Conservation (phyloP, 2,329 filamentous ascomycete genomes). For the Macrophomina phaseolina region DNA sequence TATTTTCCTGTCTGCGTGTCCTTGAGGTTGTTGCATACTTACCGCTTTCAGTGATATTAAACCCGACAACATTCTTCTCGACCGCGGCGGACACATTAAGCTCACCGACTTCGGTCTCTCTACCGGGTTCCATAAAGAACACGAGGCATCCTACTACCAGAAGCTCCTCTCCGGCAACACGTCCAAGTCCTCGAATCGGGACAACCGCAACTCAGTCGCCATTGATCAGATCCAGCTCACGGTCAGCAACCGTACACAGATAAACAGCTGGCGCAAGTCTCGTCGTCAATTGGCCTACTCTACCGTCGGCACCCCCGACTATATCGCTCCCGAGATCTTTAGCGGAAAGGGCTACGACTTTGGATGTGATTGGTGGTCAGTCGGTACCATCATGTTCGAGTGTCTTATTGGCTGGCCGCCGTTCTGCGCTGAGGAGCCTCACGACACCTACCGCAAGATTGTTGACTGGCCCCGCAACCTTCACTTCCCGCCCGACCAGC, state of each 20-base stretch:
- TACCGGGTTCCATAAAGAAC: constrained; percentile 95
- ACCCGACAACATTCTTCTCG: constrained; percentile 96
- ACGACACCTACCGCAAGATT: constrained; percentile 98
- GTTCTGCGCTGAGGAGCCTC: constrained; percentile 96
- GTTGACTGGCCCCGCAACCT: constrained; percentile 96
- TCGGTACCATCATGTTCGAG: constrained; percentile 99
- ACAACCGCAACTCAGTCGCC: constrained; percentile 89
- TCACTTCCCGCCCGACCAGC: constrained; percentile 96
- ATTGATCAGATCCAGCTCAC: constrained; percentile 98
- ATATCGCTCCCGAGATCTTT: constrained; percentile 98
- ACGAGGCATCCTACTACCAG: constrained; percentile 98
- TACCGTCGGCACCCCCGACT: constrained; percentile 96
- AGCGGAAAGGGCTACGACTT: constrained; percentile 95
- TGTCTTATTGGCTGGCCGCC: constrained; percentile 98
- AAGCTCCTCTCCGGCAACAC: constrained; percentile 78
- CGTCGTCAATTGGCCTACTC: constrained; percentile 96
- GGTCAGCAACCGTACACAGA: constrained; percentile 95
- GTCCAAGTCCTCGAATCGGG: constrained; percentile 51
- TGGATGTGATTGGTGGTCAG: constrained; percentile 98
- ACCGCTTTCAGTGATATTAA: constrained; percentile 82
- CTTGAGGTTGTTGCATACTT: constrained; percentile 28
- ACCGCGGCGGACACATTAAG: constrained; percentile 96
- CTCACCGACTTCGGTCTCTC: constrained; percentile 97
- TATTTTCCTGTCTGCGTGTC: too few species aligned
- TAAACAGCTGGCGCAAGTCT: constrained; percentile 98